phyloP scores from a whole-genome alignment of 495 filamentous ascomycete genomes.

The Penicillium malachiteum region DNA sequence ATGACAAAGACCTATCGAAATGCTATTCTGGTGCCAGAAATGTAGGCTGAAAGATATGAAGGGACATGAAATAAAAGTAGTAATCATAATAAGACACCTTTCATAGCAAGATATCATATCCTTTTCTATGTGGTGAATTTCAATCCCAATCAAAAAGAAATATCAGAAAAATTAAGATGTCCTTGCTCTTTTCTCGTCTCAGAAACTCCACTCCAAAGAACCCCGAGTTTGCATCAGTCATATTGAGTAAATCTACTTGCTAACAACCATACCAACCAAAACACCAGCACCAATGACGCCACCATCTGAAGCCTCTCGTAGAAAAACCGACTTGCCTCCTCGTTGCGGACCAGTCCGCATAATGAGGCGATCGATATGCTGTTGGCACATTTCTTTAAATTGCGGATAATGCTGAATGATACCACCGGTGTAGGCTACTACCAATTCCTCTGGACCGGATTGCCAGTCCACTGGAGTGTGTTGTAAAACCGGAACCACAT shows the following conservation, averaged over 20 bases:
- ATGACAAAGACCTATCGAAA: no score
- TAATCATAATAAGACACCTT: not conserved
- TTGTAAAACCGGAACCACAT: constrained; percentile 47
- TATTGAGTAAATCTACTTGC: constrained; percentile 21
- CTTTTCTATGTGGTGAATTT: constrained; percentile 17
- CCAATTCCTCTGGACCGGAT: constrained; percentile 58
- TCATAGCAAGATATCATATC: constrained; percentile 7
- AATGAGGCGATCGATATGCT: constrained; percentile 64
- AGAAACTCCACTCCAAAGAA: constrained; percentile 4
- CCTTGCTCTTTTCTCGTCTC: constrained; percentile 9
- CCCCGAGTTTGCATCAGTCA: not conserved
- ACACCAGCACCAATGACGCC: constrained; percentile 77
- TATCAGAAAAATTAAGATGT: constrained; percentile 1
- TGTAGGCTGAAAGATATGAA: no score
- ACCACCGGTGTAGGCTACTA: constrained; percentile 76
- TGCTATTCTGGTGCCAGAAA: no score
- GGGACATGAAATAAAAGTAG: not conserved
- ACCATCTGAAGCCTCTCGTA: constrained; percentile 71
- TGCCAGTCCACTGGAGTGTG: constrained; percentile 43
- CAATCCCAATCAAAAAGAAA: constrained; percentile 2
- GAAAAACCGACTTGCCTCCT: constrained; percentile 57
- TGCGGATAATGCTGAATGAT: constrained; percentile 75
- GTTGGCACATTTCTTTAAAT: constrained; percentile 67
- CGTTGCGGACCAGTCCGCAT: constrained; percentile 53
- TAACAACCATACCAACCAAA: constrained; percentile 58